phyloP scores from a whole-genome alignment of 441 rosid species.

The Eruca vesicaria region DNA sequence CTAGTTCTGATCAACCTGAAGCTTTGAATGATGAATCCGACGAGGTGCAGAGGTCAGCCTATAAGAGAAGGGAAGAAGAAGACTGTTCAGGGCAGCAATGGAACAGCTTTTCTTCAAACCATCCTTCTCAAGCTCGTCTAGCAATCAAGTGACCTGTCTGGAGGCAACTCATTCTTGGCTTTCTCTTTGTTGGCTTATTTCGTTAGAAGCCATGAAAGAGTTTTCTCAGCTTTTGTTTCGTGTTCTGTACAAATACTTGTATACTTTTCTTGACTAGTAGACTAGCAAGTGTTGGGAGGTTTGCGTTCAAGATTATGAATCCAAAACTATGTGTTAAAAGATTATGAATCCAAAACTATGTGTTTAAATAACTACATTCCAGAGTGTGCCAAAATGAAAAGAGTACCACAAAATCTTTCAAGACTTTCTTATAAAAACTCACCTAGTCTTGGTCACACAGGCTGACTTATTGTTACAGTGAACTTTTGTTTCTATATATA shows the following conservation, averaged over 20 bases:
- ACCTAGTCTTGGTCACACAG: conserved; percentile 42
- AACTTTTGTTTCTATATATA: conserved; percentile 20
- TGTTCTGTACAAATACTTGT: conserved; percentile 27
- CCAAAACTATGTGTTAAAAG: conserved; percentile 12
- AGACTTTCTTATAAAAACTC: conserved; percentile 29
- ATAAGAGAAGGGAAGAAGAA: conserved; percentile 45
- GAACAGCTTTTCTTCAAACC: conserved; percentile 55
- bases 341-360: conserved; percentile 18
- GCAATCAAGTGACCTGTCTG: conserved; percentile 49
- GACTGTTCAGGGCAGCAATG: conserved; percentile 54
- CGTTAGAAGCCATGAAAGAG: conserved; percentile 23
- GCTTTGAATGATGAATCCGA: conserved; percentile 49
- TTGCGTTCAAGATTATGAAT: conserved; percentile 3
- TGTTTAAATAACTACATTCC: conserved; percentile 1
- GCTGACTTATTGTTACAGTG: conserved; percentile 38
- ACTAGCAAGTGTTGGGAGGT: background rate
- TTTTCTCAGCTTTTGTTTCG: background rate
- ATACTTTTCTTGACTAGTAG: background rate
- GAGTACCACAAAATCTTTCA: conserved; percentile 33
- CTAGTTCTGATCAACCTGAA: conserved; percentile 59
- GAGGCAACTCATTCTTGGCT: conserved; percentile 99
- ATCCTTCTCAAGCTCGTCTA: conserved; percentile 56
- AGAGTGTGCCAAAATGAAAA: conserved; percentile 9
- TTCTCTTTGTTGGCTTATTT: conserved; percentile 33
- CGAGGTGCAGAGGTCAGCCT: conserved; percentile 51